Conservation (phyloP, 345 rosid genomes). For the Pistacia atlantica region DNA sequence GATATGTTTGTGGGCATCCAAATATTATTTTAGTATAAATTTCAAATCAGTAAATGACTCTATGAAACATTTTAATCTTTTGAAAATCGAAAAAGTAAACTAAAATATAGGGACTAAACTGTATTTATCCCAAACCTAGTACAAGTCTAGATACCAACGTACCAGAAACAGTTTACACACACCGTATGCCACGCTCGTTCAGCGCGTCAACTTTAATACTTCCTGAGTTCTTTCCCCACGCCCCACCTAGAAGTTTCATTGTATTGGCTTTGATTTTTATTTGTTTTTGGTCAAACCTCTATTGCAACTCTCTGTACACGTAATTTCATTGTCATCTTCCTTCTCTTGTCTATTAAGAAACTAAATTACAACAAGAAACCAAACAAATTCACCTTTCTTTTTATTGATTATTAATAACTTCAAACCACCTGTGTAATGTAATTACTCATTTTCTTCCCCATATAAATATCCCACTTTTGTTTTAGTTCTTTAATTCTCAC, state of each 20-base stretch:
- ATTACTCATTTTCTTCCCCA: neutral
- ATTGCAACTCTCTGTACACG: neutral
- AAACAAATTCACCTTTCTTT: constrained; percentile 30
- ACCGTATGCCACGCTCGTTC: neutral
- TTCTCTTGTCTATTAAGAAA: constrained; percentile 14
- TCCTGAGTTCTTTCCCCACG: neutral
- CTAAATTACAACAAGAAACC: constrained; percentile 23
- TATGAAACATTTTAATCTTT: too few species aligned
- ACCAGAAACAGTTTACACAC: too few species aligned
- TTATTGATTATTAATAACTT: neutral
- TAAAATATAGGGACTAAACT: too few species aligned
- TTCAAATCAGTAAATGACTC: too few species aligned
- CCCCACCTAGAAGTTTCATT: neutral
- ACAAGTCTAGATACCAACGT: too few species aligned
- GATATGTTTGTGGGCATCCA: too few species aligned
- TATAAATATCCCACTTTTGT: neutral
- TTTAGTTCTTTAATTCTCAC: neutral
- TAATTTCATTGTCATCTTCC: neutral
- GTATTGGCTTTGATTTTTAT: too few species aligned
- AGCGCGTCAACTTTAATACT: neutral
- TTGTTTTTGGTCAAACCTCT: neutral
- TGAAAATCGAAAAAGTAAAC: too few species aligned
- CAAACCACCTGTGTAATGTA: too few species aligned
- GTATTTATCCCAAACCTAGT: too few species aligned
- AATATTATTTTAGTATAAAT: too few species aligned